Conservation (phyloP, 1,139 yeast genomes). For the Debaryomyces singareniensis region DNA sequence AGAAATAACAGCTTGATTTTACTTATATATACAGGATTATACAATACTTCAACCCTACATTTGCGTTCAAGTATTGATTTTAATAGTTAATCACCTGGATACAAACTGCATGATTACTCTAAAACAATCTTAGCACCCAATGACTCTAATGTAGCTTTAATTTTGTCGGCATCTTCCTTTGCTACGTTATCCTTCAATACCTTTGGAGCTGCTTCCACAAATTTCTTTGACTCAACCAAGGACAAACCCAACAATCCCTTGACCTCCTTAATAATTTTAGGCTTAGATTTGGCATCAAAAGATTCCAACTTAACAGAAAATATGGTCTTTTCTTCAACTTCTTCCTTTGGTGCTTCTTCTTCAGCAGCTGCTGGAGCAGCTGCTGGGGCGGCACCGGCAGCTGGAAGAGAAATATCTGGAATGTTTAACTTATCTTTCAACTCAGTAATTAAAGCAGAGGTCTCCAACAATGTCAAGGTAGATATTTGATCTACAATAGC, state of each 20-base stretch:
- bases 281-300: constrained; percentile 91
- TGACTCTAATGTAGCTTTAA: constrained; percentile 87
- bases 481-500: constrained; percentile 89
- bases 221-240: constrained; percentile 93
- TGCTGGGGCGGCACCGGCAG: constrained; percentile 61
- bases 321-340: constrained; percentile 87
- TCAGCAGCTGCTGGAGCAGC: constrained; percentile 67
- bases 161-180: constrained; percentile 87
- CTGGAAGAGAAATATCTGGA: constrained; percentile 88
- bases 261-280: constrained; percentile 96
- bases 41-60: too few species aligned
- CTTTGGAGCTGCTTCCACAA: constrained; percentile 97
- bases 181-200: constrained; percentile 78
- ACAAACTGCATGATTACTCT: constrained; percentile 47
- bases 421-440: constrained; percentile 83
- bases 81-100: neutral
- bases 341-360: constrained; percentile 72
- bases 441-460: constrained; percentile 76
- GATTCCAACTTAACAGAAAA: constrained; percentile 88
- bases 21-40: too few species aligned
- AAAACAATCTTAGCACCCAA: constrained; percentile 88
- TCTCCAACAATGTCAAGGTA: constrained; percentile 81
- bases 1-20: too few species aligned
- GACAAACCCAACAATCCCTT: constrained; percentile 87
- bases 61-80: too few species aligned